These are phyloP conservation scores for Populus nigra DNA, from an alignment of 345 rosid genomes.

Conservation along the genomic window DNA sequence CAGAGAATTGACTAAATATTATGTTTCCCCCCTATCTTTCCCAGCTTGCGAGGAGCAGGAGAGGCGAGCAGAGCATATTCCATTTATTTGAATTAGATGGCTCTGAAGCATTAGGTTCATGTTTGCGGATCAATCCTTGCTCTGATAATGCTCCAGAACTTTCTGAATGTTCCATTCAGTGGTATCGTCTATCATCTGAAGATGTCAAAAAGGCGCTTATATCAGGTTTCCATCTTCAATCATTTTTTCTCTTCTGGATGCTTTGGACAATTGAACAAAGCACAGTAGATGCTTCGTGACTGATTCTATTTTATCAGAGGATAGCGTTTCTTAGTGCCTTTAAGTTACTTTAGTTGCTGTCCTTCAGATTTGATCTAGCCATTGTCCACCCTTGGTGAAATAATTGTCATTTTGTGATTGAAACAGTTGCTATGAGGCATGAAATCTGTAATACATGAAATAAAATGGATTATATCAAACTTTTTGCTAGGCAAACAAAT, in stretches of 20 bases:
- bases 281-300: not conserved
- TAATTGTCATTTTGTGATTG: not conserved
- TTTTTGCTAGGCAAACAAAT: not conserved
- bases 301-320: not conserved
- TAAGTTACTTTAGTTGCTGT: not conserved
- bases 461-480: not conserved
- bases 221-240: conserved; percentile 56
- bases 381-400: not conserved
- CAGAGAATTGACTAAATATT: conserved; percentile 14
- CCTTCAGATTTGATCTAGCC: not conserved
- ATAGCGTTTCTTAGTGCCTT: not conserved
- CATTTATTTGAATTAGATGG: conserved; percentile 73
- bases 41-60: conserved; percentile 70
- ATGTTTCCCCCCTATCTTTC: not conserved
- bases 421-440: not conserved
- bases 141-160: conserved; percentile 66
- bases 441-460: not conserved
- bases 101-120: conserved; percentile 79
- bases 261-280: not conserved
- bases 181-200: conserved; percentile 79
- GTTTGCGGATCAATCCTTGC: conserved; percentile 62
- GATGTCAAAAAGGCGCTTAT: conserved; percentile 73
- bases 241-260: not conserved
- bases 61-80: conserved; percentile 46
- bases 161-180: conserved; percentile 67